Base-by-base conservation (phyloP, 352 stramenopile species). In the Pythium rhizo-oryzae region DNA sequence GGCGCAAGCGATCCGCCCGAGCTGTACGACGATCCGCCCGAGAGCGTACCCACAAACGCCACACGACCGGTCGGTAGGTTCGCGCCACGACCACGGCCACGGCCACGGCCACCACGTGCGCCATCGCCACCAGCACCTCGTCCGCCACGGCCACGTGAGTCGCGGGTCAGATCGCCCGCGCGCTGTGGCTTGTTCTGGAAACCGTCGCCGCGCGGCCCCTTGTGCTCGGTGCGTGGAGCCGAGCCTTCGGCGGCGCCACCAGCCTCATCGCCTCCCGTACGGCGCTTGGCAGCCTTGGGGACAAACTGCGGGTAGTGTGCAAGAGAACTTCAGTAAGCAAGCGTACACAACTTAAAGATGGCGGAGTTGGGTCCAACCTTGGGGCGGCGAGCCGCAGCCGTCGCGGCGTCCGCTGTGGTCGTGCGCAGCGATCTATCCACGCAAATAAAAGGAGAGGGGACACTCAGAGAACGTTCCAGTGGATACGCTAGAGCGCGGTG, bases 41-140 rank as follows among this genome's bases (percentile, higher is more conserved):
- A 92, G 8, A 94, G 67, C n/a, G 85, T 91, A 7, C 87, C 87
- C 2, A 93, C 87, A 68, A 96, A 96, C 4, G 79, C 73, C 1
- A 95, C 81, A 53, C 90, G 91, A 21, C 84, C 84, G 9, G 75
- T 84, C 7, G 87, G 81, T 1, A 93, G 52, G 15, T 85, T 77
- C 8, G 63, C 71, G 12, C 85, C 79, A 33, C 81, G 75, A 47
- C 81, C 74, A 28, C 85, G 74, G 19, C 87, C 78, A n/a, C 85
- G 72, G 1, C 82, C 82, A 28, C 81, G 72, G 8, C 78, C 75
- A 61, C 79, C 71, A 54, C 80, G 47, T 9, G 62, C 67, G 12
- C 68, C 69, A 30, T 58, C 62, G 18, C 49, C 37, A 30, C 39
- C 23, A 35, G 25, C 59, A 18, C 52, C 69, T 13, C 81, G 75